A percentile compares a stretch with the other conserved stretches of the same genome.
Evolutionary conservation across 805 yeast genomes (phyloP).

Genomic region (Blastobotrys mokoenaii): DNA sequence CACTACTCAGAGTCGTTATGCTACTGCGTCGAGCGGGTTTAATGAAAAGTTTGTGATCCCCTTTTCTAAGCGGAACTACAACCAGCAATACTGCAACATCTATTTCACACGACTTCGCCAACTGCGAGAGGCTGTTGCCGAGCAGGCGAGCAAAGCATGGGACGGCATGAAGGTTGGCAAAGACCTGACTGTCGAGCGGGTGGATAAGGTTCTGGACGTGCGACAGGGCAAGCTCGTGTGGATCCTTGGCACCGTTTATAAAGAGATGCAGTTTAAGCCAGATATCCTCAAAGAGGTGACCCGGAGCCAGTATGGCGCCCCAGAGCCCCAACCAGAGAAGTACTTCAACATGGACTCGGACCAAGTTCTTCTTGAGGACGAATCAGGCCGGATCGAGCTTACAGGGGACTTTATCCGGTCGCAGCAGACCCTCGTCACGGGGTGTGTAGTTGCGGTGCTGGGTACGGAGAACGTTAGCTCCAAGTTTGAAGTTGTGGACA

Average conservation of each 20-base stretch:
- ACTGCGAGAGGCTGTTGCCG: conserved; percentile 40
- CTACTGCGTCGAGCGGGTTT: too few relatives aligned
- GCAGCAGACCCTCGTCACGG: conserved; percentile 63
- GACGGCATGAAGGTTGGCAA: conserved; percentile 36
- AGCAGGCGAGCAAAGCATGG: conserved; percentile 48
- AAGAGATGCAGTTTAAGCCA: conserved; percentile 79
- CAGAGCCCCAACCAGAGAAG: conserved; percentile 32
- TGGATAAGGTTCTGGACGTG: conserved; percentile 53
- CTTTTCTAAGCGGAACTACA: conserved; percentile 34
- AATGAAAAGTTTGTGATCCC: too few relatives aligned
- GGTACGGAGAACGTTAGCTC: conserved; percentile 86
- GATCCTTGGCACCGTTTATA: conserved; percentile 80
- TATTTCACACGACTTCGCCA: conserved; percentile 45
- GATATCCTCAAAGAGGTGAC: conserved; percentile 78
- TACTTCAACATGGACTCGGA: conserved; percentile 52
- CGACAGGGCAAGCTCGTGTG: conserved; percentile 55
- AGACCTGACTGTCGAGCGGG: conserved; percentile 29
- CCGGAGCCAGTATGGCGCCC: conserved; percentile 30
- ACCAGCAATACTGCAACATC: conserved; percentile 49
- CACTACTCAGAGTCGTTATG: too few relatives aligned
- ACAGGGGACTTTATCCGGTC: conserved; percentile 49
- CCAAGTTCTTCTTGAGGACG: conserved; percentile 77
- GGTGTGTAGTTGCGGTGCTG: conserved; percentile 74
- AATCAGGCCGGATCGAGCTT: conserved; percentile 75
- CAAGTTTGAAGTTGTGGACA: conserved; percentile 72